Evolutionary conservation across 345 rosid genomes (phyloP).

Genomic region (sweet orange (Citrus sinensis)): DVS_A1.0 CM039167.1:2803501-2804000

Average conservation of each 20-base stretch:
- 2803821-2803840: constrained; percentile 24
- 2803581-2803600: neutral
- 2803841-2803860: constrained; percentile 17
- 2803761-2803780: neutral
- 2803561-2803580: neutral
- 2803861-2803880: constrained; percentile 29
- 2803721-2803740: neutral
- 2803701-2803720: neutral
- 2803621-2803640: neutral
- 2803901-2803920: constrained; percentile 40
- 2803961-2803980: constrained; percentile 2
- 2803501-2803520: neutral
- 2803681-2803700: neutral
- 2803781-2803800: neutral
- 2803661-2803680: neutral
- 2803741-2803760: neutral
- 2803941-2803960: constrained; percentile 3
- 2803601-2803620: neutral
- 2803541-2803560: neutral
- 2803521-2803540: neutral
- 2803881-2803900: constrained; percentile 25
- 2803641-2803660: constrained; percentile 3
- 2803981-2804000: too few species aligned
- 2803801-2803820: neutral
- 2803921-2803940: constrained; percentile 38